These are phyloP conservation scores for Yamadazyma kanchanaburiensis DNA, from an alignment of 1,139 yeast species.

Conservation along the genomic window DNA sequence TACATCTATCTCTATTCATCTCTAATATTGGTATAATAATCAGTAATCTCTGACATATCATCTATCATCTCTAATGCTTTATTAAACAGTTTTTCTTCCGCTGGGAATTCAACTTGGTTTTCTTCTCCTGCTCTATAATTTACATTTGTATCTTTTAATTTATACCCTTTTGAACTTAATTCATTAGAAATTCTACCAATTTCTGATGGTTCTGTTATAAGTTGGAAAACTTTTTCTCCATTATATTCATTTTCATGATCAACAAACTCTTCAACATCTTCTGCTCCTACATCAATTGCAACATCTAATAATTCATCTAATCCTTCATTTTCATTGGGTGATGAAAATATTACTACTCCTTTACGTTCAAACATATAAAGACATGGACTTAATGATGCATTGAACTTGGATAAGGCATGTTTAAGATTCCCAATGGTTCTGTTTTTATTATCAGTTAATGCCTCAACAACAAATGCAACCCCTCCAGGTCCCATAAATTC, in stretches of 20 bases:
- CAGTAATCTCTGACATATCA: slow-evolving; percentile 77
- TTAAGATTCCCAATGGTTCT: slow-evolving; percentile 76
- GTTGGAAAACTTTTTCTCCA: slow-evolving; percentile 32
- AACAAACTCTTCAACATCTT: slow-evolving; percentile 62
- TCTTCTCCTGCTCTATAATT: slow-evolving; percentile 67
- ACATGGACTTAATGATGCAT: slow-evolving; percentile 76
- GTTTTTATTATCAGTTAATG: slow-evolving; percentile 83
- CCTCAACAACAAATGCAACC: slow-evolving; percentile 78
- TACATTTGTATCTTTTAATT: slow-evolving; percentile 67
- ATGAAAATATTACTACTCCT: slow-evolving; percentile 62
- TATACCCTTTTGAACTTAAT: slow-evolving; percentile 52
- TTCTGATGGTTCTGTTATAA: slow-evolving; percentile 59
- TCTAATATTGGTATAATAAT: slow-evolving; percentile 59
- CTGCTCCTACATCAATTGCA: slow-evolving; percentile 79
- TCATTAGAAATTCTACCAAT: slow-evolving; percentile 59
- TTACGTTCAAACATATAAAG: slow-evolving; percentile 70
- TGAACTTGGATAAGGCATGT: slow-evolving; percentile 67
- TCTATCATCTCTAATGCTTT: slow-evolving; percentile 64
- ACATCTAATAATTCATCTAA: slow-evolving; percentile 69
- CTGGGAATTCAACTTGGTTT: slow-evolving; percentile 51
- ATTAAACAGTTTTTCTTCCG: slow-evolving; percentile 49
- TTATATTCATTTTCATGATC: slow-evolving; percentile 42
- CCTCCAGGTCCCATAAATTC: slow-evolving; percentile 96
- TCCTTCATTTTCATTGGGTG: slow-evolving; percentile 33
- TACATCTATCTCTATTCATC: too few species aligned